Conservation (phyloP, 768 basidiomycete species). For the Rhodotorula sphaerocarpa region DNA sequence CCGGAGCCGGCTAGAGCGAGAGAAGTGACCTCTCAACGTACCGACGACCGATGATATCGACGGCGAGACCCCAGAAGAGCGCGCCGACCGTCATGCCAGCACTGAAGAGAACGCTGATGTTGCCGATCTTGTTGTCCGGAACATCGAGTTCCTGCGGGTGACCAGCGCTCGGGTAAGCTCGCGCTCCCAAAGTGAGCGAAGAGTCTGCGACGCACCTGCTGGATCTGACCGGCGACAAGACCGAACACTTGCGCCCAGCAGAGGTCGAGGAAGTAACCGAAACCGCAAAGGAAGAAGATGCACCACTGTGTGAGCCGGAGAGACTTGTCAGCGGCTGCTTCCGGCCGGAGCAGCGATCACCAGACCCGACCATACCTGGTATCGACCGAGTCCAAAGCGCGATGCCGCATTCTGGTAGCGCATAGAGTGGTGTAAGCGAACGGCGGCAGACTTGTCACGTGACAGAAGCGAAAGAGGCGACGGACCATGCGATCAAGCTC, state of each 20-base stretch:
- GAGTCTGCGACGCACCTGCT: conserved; percentile 9
- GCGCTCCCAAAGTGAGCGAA: neutral
- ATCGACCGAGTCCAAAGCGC: conserved; percentile 39
- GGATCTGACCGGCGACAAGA: conserved; percentile 33
- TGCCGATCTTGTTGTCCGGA: conserved; percentile 35
- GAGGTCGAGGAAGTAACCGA: conserved; percentile 44
- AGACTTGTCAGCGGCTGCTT: neutral
- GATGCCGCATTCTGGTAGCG: conserved; percentile 8
- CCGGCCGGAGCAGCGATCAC: neutral
- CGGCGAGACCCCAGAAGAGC: conserved; percentile 42
- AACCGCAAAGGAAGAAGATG: conserved; percentile 44
- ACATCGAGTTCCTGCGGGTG: conserved; percentile 41
- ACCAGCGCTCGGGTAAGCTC: neutral
- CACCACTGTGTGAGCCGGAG: conserved; percentile 29
- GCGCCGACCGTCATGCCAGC: conserved; percentile 42
- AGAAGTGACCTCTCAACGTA: neutral
- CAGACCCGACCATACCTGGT: conserved; percentile 38
- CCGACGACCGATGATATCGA: conserved; percentile 42
- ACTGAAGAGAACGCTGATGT: conserved; percentile 43
- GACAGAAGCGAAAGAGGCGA: neutral
- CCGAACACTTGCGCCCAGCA: conserved; percentile 43
- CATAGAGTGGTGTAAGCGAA: no score
- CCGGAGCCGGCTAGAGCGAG: no score
- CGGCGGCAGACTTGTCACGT: neutral
- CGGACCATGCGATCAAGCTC: conserved; percentile 41